These are phyloP conservation scores for Thalassiosira profunda DNA, from an alignment of 108 stramenopile species.

Conservation along the genomic window DNA sequence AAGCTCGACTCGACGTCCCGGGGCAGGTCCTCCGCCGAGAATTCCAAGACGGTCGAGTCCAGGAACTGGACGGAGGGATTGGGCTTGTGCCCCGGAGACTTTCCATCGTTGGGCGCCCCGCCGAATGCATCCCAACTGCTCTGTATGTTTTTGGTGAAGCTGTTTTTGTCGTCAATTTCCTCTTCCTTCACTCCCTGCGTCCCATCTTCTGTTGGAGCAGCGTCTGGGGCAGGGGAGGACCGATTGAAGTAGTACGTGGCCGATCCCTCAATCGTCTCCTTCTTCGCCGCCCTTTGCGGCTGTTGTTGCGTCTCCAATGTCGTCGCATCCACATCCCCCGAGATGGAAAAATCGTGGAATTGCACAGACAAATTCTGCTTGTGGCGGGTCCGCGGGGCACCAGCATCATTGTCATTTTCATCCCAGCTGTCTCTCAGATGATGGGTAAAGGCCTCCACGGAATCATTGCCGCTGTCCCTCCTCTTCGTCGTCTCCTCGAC, in stretches of 20 bases:
- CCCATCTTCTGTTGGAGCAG: background rate
- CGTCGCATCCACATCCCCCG: constrained; percentile 2
- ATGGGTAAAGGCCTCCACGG: background rate
- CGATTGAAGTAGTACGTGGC: constrained; percentile 20
- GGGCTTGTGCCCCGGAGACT: background rate
- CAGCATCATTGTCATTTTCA: background rate
- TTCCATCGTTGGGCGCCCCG: background rate
- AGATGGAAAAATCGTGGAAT: constrained; percentile 22
- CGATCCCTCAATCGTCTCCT: constrained; percentile 11
- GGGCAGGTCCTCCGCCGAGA: no score
- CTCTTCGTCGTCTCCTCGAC: background rate
- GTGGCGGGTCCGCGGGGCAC: background rate
- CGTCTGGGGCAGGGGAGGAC: background rate
- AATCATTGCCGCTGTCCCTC: background rate
- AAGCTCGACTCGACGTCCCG: no score
- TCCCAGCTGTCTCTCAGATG: constrained; percentile 17
- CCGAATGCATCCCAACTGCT: constrained; percentile 3
- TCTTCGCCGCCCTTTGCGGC: background rate
- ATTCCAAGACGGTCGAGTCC: background rate
- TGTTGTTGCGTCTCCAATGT: background rate
- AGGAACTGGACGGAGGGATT: constrained; percentile 7
- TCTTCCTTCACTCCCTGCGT: background rate
- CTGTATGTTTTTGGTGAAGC: constrained; percentile 4
- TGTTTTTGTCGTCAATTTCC: background rate
- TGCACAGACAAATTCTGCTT: constrained; percentile 20